Evolutionary conservation across 1,139 yeast genomes (phyloP).

Genomic region (Keqinozyma sinolaborantium): DNA sequence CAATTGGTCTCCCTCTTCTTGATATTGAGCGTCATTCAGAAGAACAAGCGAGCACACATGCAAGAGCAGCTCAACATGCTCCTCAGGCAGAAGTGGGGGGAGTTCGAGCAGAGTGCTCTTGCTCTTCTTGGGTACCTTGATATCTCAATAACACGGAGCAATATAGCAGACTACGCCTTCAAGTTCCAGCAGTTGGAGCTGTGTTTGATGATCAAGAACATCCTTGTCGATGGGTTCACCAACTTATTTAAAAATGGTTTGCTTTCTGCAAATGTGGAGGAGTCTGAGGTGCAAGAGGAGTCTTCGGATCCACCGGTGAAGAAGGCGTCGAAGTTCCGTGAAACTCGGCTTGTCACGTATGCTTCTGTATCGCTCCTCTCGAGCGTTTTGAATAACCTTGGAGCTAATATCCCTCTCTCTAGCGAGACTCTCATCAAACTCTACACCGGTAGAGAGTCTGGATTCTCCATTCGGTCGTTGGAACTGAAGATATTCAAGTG

Average conservation of each 20-base stretch:
- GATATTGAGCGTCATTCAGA: constrained; percentile 22
- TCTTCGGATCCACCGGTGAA: constrained; percentile 6
- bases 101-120: constrained; percentile 29
- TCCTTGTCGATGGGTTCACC: constrained; percentile 33
- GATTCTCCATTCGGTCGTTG: constrained; percentile 83
- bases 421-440: constrained; percentile 53
- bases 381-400: constrained; percentile 20
- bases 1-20: constrained; percentile 43
- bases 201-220: constrained; percentile 5
- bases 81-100: constrained; percentile 23
- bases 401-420: constrained; percentile 19
- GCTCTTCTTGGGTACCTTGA: constrained; percentile 34
- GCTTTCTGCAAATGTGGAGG: constrained; percentile 9
- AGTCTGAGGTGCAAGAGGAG: constrained; percentile 3
- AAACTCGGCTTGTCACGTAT: constrained; percentile 38
- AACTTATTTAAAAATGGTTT: constrained; percentile 30
- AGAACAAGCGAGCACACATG: constrained; percentile 16
- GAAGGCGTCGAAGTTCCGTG: constrained; percentile 14
- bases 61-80: constrained; percentile 13
- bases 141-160: constrained; percentile 25
- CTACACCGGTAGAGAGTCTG: constrained; percentile 71
- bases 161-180: background rate
- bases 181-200: background rate
- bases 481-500: constrained; percentile 85
- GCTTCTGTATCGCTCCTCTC: constrained; percentile 42